Percentiles rank a stretch among this genome's conserved stretches.
Conservation (phyloP, 2,329 filamentous ascomycete genomes). For the Microcyclospora tardicrescens region DNA sequence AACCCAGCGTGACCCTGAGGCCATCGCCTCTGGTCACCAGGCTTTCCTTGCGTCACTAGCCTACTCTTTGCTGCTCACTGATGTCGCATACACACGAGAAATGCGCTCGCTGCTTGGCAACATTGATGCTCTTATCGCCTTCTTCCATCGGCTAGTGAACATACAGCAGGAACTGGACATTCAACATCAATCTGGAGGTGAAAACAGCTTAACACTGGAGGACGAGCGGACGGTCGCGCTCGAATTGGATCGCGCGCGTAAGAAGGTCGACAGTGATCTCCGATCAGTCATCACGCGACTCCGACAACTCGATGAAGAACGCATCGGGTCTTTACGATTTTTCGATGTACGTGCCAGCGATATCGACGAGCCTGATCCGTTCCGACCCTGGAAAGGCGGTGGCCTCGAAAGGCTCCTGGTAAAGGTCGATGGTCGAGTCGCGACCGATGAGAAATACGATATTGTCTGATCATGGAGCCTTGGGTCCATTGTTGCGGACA, state of each 20-base stretch:
- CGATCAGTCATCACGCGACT: constrained; percentile 46
- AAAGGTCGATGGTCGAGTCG: constrained; percentile 57
- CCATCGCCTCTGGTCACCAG: constrained; percentile 66
- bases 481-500: no score
- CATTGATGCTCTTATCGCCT: constrained; percentile 69
- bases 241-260: constrained; percentile 52
- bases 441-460: background rate
- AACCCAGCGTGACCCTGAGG: constrained; percentile 63
- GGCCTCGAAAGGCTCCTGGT: constrained; percentile 77
- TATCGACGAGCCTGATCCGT: constrained; percentile 31
- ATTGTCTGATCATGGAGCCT: no score
- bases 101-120: constrained; percentile 56
- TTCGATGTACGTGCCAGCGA: constrained; percentile 9
- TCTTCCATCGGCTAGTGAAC: constrained; percentile 60
- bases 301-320: constrained; percentile 45
- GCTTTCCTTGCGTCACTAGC: constrained; percentile 59
- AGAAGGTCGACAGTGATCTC: constrained; percentile 53
- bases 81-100: constrained; percentile 48
- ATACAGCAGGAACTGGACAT: constrained; percentile 70
- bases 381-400: constrained; percentile 58
- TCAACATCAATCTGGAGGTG: constrained; percentile 73
- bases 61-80: constrained; percentile 53
- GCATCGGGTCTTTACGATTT: constrained; percentile 23
- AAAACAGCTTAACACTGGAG: constrained; percentile 38
- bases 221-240: constrained; percentile 58